Base-by-base conservation (phyloP, 768 basidiomycete genomes). In the Imleria badia region DNA sequence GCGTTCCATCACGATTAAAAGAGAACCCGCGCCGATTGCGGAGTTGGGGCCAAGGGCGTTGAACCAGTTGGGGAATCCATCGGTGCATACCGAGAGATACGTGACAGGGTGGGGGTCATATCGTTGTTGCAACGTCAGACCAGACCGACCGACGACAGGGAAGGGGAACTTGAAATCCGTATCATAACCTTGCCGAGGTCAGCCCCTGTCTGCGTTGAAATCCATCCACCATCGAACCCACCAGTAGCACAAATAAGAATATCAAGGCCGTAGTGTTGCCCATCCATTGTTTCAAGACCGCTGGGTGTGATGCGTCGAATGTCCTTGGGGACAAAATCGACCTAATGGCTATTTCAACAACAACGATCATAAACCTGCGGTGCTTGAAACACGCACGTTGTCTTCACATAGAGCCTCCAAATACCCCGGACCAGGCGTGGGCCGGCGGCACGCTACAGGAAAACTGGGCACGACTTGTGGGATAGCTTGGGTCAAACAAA, bases 1-100 rank as follows among this genome's bases (percentile, higher is more conserved):
- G 13, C 75, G 69, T 66, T 87, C 84, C 34, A 83, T 73, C 1
- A 86, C 36, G 20, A 81, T 66, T 3, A 85, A 63, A n/a, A 87
- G 66, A 15, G 80, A 81, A 0, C 84, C 83, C 0, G 79, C 73
- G 3, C 81, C 82, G 15, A 85, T 76, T 9, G 60, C 75, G 1
- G 81, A 73, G 63, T 84, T 85, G 3, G 86, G 85, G 0, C 85
- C 85, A 11, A 81, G 61, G 19, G 72, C 63, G 50, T 78, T 73
- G 73, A 86, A 86, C 78, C 78, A 81, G 67, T 86, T 87, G n/a
- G 87, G 86, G 68, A 87, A 86, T 9, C 81, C 83, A 44, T 85
- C 81, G 19, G 82, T 76, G 20, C 80, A 77, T 31, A 86, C 63
- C 8, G 80, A 75, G 7, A 88, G 74, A 66, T 89, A 89, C 5